Evolutionary conservation across 148 eudicot genomes (phyloP), one percentile per base, ranked within the genome.

Genomic region (Bassia scoparia): DNA sequence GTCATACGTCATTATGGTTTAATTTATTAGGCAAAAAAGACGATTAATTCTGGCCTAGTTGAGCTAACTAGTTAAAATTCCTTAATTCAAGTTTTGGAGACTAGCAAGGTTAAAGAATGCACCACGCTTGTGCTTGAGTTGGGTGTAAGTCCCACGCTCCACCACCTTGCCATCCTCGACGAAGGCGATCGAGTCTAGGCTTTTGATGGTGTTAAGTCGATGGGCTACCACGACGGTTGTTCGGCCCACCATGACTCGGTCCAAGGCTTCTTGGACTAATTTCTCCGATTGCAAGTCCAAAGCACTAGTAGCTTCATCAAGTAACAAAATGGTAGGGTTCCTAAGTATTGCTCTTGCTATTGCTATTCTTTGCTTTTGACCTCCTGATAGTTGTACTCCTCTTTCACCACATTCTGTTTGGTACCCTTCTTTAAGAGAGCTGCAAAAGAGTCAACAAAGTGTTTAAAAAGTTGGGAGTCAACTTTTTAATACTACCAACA

Each of bases 291-390:
- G 88, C 38, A 86, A 74, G 72, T 93, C 98, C 11, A 93, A 84
- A 4, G 98, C 98, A 71, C 98, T 93, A 0, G 97, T 93, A 0
- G 97, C 98, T 75, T 90, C 98, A 49, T 90, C 98, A 24, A 93
- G 85, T 7, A 93, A 53, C 52, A 90, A 59, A 30, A 90, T 86
- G 0, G 74, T 84, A 1, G 97, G 98, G 72, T 89, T 84, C 5
- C 98, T 73, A 5, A 93, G 80, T 55, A 89, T 91, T 6, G 98
- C 97, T 71, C 97, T 85, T n/a, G 97, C 97, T 29, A 93, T 90
- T 20, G 95, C 92, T 9, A 93, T 81, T 53, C 97, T 85, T 38
- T 93, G 97, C 62, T 90, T 90, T 59, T 89, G 92, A 3, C 97
- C 95, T 77, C 98, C 97, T 43, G 97, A 93, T 73, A 91, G 48